phyloP scores from a whole-genome alignment of 1,284 basidiomycete genomes.

The Rhodotorula sp. region DNA sequence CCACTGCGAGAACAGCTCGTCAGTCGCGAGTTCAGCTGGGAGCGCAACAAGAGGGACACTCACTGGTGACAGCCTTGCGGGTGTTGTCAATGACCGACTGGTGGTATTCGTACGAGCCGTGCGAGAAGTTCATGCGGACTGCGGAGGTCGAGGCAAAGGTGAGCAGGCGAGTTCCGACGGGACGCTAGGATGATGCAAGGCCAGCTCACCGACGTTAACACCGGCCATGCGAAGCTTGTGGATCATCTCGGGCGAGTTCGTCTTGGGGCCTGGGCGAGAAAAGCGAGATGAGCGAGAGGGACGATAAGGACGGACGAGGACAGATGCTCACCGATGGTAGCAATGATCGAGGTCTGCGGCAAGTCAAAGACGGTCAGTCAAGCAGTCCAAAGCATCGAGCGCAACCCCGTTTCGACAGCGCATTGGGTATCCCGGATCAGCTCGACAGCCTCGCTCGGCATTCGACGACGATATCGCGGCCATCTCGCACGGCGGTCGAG shows the following conservation, averaged over 20 bases:
- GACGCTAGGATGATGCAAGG: background rate
- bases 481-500: slow-evolving; percentile 27
- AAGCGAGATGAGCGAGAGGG: background rate
- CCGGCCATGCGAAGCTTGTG: slow-evolving; percentile 77
- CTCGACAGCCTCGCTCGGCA: too few species aligned
- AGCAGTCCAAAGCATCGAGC: too few species aligned
- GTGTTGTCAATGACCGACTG: slow-evolving; percentile 97
- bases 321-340: slow-evolving; percentile 73
- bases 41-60: slow-evolving; percentile 43
- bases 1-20: slow-evolving; percentile 53
- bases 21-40: background rate
- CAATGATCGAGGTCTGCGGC: slow-evolving; percentile 85
- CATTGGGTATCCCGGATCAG: too few species aligned
- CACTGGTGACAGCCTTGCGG: slow-evolving; percentile 74
- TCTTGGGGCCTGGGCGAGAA: slow-evolving; percentile 70
- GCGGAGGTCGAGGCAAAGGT: slow-evolving; percentile 6
- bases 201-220: slow-evolving; percentile 79
- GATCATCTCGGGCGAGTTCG: slow-evolving; percentile 83
- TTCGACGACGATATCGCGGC: too few species aligned
- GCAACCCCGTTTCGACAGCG: too few species aligned
- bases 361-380: background rate
- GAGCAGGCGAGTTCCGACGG: background rate
- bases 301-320: background rate
- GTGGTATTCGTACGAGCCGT: slow-evolving; percentile 95
- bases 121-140: slow-evolving; percentile 99